phyloP scores from a whole-genome alignment of 2,329 filamentous ascomycete genomes.

The Teratosphaeria gauchensis region DNA sequence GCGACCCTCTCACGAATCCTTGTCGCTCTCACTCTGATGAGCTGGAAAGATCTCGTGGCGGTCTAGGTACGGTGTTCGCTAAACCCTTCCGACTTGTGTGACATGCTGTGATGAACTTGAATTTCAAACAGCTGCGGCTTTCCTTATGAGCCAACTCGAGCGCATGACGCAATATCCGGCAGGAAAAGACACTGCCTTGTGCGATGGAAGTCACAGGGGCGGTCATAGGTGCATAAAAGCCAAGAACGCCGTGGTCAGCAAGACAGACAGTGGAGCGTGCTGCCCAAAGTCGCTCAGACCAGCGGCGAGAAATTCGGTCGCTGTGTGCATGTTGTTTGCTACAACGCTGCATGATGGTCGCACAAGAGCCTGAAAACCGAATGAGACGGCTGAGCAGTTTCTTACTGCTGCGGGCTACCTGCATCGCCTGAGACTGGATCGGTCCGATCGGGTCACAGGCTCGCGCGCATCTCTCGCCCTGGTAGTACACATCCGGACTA shows the following conservation, averaged over 20 bases:
- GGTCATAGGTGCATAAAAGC: background rate
- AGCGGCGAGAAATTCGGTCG: background rate
- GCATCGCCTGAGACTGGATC: background rate
- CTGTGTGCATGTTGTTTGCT: background rate
- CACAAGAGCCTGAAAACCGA: background rate
- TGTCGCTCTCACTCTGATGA: background rate
- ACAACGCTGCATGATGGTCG: background rate
- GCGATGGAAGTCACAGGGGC: background rate
- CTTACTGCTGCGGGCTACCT: background rate
- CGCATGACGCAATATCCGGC: background rate
- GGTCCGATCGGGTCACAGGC: background rate
- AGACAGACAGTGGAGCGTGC: background rate
- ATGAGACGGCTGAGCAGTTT: background rate
- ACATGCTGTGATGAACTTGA: background rate
- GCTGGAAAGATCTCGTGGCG: background rate
- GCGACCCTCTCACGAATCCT: background rate
- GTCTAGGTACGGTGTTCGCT: background rate
- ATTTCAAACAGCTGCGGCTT: background rate
- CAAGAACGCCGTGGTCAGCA: background rate
- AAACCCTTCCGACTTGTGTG: background rate
- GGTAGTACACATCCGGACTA: background rate
- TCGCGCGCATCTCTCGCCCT: background rate
- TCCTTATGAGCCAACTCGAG: background rate
- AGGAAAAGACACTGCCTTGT: background rate
- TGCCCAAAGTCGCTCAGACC: background rate